Evolutionary conservation across 768 basidiomycete species (phyloP).

Genomic region (Pleurotus djamor): DNA sequence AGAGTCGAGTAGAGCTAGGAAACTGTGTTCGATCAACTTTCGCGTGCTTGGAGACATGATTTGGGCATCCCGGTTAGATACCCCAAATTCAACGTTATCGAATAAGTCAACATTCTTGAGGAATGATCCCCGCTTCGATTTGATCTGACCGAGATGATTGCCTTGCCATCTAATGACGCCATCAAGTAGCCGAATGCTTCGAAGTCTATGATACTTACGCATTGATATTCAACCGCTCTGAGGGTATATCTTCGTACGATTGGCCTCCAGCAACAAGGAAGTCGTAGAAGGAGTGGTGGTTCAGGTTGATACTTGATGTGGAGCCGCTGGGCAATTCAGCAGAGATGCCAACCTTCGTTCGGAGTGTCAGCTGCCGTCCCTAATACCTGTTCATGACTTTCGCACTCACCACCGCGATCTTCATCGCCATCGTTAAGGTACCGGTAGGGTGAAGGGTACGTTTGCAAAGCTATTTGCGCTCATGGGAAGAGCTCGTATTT

Average conservation of each 20-base stretch:
- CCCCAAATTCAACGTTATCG: slow-evolving; percentile 37
- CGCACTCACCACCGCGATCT: not conserved
- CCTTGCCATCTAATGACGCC: slow-evolving; percentile 20
- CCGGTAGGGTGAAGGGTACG: no score
- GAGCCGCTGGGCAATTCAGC: slow-evolving; percentile 35
- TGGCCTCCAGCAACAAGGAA: slow-evolving; percentile 29
- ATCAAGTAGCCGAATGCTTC: not conserved
- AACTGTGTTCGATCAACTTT: slow-evolving; percentile 33
- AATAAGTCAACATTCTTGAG: slow-evolving; percentile 32
- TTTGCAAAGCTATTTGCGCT: no score
- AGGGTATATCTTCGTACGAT: slow-evolving; percentile 26
- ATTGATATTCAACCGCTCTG: slow-evolving; percentile 28
- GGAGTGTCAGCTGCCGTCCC: not conserved
- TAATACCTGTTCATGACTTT: not conserved
- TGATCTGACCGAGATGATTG: slow-evolving; percentile 20
- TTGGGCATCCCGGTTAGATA: slow-evolving; percentile 29
- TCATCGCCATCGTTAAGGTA: not conserved
- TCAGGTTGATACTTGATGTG: slow-evolving; percentile 22
- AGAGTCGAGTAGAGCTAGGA: slow-evolving; percentile 42
- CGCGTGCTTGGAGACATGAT: slow-evolving; percentile 29
- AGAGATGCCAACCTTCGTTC: slow-evolving; percentile 33
- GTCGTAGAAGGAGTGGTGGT: slow-evolving; percentile 29
- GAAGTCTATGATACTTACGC: slow-evolving; percentile 16
- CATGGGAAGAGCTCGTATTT: no score
- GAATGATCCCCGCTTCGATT: slow-evolving; percentile 29